Base-by-base conservation (phyloP, 805 yeast species). In the Candida sphagnicola region DNA sequence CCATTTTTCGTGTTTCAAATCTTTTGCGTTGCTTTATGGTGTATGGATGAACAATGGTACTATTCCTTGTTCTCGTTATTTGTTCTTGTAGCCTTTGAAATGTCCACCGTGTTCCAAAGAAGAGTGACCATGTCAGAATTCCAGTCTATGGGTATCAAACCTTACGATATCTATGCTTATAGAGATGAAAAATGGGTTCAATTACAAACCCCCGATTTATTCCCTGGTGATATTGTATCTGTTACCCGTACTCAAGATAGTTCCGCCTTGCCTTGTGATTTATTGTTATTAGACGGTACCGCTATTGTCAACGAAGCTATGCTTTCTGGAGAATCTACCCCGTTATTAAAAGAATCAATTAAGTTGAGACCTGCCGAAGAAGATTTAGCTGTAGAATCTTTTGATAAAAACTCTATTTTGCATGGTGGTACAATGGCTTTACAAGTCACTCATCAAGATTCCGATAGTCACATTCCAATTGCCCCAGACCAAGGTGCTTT, bases 301-400 rank as follows among this genome's bases (percentile, higher is more conserved):
- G 93, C 95, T 48, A 93, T 93, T 56, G 95, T 93, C 33, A 93
- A 93, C 58, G 99, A 93, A 72, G 99, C 99, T 17, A 93, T 93
- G 99, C 80, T 93, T 40, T 87, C 96, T 4, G 99, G 99, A 61
- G 99, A 93, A 68, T 89, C 97, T 4, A 93, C 99, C 31, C 99
- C 99, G 5, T 71, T 93, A 50, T 78, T 93, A 57, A 93, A 93
- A 57, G 99, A 93, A 64, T 85, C 96, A 2, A 78, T 90, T 47
- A 80, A 78, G 47, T 76, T 86, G 50, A 85, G 99, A 65, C 95
- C 95, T 18, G 65, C 70, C 23, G 63, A 73, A 14, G 96, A 86
- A 40, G 50, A 48, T 5, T 69, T 89, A 47, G 85, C 85, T 46
- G 67, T 83, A 2, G 93, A 87, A 42, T 90, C 95, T 26, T 56